Evolutionary conservation across 140 eudicot genomes (phyloP).

Genomic region (Bidens hawaiensis): DNA sequence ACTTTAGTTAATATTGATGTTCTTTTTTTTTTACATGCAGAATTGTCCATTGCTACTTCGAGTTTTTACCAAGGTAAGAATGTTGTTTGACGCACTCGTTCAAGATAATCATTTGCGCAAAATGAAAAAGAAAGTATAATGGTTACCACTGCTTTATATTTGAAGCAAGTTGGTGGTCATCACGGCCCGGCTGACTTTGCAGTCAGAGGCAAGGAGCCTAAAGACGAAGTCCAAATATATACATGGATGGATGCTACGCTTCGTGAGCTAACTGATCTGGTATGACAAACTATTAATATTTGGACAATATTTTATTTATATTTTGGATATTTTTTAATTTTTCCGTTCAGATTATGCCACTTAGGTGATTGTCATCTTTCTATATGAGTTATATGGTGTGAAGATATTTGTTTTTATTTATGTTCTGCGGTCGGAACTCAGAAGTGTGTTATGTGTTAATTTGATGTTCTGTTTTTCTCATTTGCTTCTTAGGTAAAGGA

Average conservation of each 20-base stretch:
- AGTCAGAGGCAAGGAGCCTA: constrained; percentile 96
- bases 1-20: constrained; percentile 8
- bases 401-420: neutral
- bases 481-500: constrained; percentile 69
- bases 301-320: neutral
- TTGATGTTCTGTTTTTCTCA: neutral
- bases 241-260: constrained; percentile 99
- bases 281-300: constrained; percentile 23
- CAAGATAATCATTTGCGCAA: neutral
- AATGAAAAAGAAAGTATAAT: neutral
- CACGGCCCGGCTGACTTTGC: constrained; percentile 77
- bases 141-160: constrained; percentile 11
- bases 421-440: neutral
- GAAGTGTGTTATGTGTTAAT: neutral
- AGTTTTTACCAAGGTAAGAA: constrained; percentile 85
- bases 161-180: constrained; percentile 75
- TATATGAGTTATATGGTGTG: neutral
- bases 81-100: neutral
- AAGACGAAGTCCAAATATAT: constrained; percentile 96
- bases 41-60: constrained; percentile 95
- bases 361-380: neutral
- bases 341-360: neutral
- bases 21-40: constrained; percentile 40
- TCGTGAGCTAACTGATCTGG: constrained; percentile 95
- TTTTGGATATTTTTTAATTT: neutral